Evolutionary conservation across 306 rosid species (phyloP).

Genomic region (Quercus suber): DNA sequence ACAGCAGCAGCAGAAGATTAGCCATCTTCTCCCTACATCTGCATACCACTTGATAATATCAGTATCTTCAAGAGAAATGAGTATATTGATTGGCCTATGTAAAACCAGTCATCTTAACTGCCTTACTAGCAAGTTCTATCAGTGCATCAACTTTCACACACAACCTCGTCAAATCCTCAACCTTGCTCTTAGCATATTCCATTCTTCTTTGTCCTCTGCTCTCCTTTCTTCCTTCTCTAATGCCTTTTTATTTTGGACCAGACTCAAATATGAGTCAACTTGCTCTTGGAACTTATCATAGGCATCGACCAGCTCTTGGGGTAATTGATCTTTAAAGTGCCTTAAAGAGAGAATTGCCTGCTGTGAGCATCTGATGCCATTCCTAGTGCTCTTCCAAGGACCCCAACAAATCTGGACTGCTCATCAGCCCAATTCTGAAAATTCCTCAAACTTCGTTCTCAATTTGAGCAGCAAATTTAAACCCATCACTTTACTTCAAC

Average conservation of each 20-base stretch:
- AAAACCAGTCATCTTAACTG: conserved; percentile 71
- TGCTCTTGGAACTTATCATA: conserved; percentile 81
- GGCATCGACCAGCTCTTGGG: conserved; percentile 67
- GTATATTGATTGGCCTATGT: conserved; percentile 63
- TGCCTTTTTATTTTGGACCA: conserved; percentile 47
- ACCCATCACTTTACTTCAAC: conserved; percentile 7
- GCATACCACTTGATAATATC: conserved; percentile 89
- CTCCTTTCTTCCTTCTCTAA: conserved; percentile 65
- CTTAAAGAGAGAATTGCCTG: conserved; percentile 70
- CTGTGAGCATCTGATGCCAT: conserved; percentile 63
- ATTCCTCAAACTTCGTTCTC: conserved; percentile 61
- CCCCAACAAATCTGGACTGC: conserved; percentile 55
- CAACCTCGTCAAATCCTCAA: conserved; percentile 67
- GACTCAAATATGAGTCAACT: conserved; percentile 69
- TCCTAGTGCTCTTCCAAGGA: conserved; percentile 63
- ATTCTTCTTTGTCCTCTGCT: conserved; percentile 58
- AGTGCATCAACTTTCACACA: conserved; percentile 52
- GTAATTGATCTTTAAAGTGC: conserved; percentile 73
- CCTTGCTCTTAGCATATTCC: conserved; percentile 58
- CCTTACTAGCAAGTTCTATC: conserved; percentile 57
- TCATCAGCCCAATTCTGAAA: conserved; percentile 75
- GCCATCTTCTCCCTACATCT: conserved; percentile 83
- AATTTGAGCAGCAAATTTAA: conserved; percentile 55
- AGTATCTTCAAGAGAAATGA: conserved; percentile 71
- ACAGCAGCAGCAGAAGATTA: conserved; percentile 79